Evolutionary conservation across 495 filamentous ascomycete genomes (phyloP), one percentile per base, ranked within the genome.

Genomic region (Massariosphaeria phaeospora): DNA sequence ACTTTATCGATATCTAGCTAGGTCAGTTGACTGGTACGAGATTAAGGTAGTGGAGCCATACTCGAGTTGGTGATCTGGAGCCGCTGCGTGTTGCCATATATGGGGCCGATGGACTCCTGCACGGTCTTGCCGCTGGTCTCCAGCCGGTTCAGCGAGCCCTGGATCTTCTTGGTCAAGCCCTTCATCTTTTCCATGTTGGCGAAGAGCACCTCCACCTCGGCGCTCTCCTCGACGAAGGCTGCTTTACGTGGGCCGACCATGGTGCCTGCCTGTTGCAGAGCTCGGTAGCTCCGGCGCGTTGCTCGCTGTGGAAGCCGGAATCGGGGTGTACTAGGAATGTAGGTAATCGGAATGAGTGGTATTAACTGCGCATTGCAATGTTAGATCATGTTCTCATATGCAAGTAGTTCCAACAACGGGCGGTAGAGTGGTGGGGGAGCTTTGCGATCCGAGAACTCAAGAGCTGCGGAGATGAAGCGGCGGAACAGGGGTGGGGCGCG

Each of bases 81-180:
- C 31, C 80, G 83, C 69, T 88, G 85, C 1, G 94, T 97, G 66
- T 95, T 94, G 63, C 87, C 89, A 68, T 90, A 90, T 24, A 97
- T 84, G 8, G 94, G 94, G 0, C 90, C 88, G 41, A 95, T 89
- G 9, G 94, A 89, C 55, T 95, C 85, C 53, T 91, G 84, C 13
- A 97, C 89, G 42, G 83, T 89, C 66, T 89, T 88, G 17, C 89
- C 93, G 42, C 86, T 89, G 26, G 83, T 82, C 57, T 96, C 88
- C 11, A 99, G 73, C 61, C 91, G 81, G 26, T 82, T 82, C 46
- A 96, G 76, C 24, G 89, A 94, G 17, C 86, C 83, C 68, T 90
- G 82, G 58, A 99, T 96, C 75, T 94, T 96, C 72, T 90, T 95
- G 26, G 88, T 95, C 63, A 97, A 79, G 43, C 72, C 65, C 52